Evolutionary conservation across 2,329 filamentous ascomycete species (phyloP), one percentile per base, ranked within the genome.

Genomic region (Fusarium subtropicale): DNA sequence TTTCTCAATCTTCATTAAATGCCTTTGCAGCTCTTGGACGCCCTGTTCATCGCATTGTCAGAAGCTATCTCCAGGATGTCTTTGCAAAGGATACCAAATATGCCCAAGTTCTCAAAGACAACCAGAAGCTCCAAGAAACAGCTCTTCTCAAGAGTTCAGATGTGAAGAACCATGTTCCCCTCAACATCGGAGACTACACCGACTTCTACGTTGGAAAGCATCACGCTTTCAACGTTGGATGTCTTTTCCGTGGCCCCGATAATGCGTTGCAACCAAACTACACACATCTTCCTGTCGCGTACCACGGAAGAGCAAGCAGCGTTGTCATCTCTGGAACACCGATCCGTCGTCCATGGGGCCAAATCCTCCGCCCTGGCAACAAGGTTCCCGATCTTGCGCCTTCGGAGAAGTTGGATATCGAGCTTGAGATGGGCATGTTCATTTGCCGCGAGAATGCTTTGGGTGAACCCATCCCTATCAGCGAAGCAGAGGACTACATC

Each of bases 211-310:
- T 91, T 16, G 92, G 92, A 50, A 81, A 90, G 73, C 90, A 94
- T 75, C 92, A 96, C 79, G 92, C 92, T 7, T 91, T 89, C 81
- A 81, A 80, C 71, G 84, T 92, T 11, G 92, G 91, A 6, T 85
- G 88, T 2, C 84, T 94, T 24, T 93, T 95, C 80, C 88, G 92
- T 34, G 92, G 91, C 0, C 86, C 90, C 0, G 85, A 86, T 18
- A 92, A 93, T 70, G 91, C 92, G 0, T 82, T 96, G 22, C 91
- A 94, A 77, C 90, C 91, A 12, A 95, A 95, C 76, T 96, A 95
- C 78, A 91, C 87, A 51, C 90, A 94, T 71, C 82, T 96, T 0
- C 92, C 92, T 1, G 91, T 95, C 4, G 92, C 89, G 2, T 96
- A 96, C 73, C 92, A 96, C 76, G 91, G 92, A 6, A 88, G 92